Conservation (phyloP, 2,329 filamentous ascomycete species). For the Didymella lethalis region DNA sequence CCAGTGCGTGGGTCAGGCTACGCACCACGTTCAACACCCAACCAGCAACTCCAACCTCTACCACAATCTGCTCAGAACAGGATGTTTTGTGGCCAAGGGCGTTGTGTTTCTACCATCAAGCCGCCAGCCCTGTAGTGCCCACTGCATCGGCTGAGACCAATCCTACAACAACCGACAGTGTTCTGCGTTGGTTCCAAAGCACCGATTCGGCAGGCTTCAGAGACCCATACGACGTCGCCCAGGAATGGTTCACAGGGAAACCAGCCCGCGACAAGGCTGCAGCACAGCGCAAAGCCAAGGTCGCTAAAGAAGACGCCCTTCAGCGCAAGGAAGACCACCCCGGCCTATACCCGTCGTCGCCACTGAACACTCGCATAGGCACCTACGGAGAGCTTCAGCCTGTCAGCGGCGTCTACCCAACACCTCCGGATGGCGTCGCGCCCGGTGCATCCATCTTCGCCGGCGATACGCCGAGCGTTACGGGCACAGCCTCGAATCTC, state of each 20-base stretch:
- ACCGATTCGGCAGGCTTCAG: constrained; percentile 42
- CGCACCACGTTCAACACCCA: constrained; percentile 30
- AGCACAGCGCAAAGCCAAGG: constrained; percentile 54
- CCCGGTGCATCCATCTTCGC: constrained; percentile 41
- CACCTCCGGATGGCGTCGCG: constrained; percentile 50
- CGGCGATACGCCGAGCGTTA: constrained; percentile 41
- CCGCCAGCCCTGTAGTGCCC: background rate
- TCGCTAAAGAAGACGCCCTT: constrained; percentile 57
- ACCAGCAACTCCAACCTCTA: constrained; percentile 19
- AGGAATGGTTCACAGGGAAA: constrained; percentile 49
- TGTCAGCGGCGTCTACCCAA: constrained; percentile 51
- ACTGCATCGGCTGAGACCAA: background rate
- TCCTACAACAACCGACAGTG: constrained; percentile 14
- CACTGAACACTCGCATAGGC: constrained; percentile 46
- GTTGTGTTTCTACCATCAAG: constrained; percentile 42
- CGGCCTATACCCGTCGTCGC: constrained; percentile 47
- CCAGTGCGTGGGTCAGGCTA: constrained; percentile 44
- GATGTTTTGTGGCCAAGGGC: constrained; percentile 49
- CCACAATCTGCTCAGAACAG: constrained; percentile 24
- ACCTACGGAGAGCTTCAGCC: constrained; percentile 49
- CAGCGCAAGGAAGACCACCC: constrained; percentile 42
- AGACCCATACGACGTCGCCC: constrained; percentile 47
- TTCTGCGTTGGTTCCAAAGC: constrained; percentile 44
- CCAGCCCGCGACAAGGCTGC: constrained; percentile 44
- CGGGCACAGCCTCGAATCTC: constrained; percentile 36